Evolutionary conservation across 129 eudicot genomes (phyloP).

Genomic region (Artemisia argyi): DNA sequence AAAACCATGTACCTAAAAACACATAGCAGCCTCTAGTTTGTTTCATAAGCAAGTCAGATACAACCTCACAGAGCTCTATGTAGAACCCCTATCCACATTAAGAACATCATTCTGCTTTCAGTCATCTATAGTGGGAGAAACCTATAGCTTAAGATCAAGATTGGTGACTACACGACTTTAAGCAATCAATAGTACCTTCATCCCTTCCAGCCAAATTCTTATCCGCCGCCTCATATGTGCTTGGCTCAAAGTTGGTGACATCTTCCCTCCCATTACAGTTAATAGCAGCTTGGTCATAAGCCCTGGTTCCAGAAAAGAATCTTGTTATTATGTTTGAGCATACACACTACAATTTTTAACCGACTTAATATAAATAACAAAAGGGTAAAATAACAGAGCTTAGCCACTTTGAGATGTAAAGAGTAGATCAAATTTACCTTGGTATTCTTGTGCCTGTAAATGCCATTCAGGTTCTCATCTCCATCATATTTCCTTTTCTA

Average conservation of each 20-base stretch:
- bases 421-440: too few species aligned
- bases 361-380: too few species aligned
- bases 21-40: conserved; percentile 92
- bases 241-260: conserved; percentile 69
- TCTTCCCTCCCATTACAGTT: conserved; percentile 61
- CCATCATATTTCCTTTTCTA: conserved; percentile 94
- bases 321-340: conserved; percentile 27
- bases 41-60: too few species aligned
- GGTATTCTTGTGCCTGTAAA: too few species aligned
- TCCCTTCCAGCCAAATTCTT: conserved; percentile 23
- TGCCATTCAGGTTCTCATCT: conserved; percentile 36
- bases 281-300: conserved; percentile 77
- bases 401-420: too few species aligned
- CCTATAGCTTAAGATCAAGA: conserved; percentile 80
- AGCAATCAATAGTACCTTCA: conserved; percentile 45
- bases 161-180: conserved; percentile 18
- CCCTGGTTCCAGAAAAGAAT: conserved; percentile 53
- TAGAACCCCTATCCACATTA: conserved; percentile 31
- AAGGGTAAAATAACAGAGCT: too few species aligned
- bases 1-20: conserved; percentile 24
- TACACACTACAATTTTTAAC: conserved; percentile 9
- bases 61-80: too few species aligned
- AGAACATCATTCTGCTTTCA: conserved; percentile 30
- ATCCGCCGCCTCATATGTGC: conserved; percentile 35
- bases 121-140: conserved; percentile 49